These are phyloP conservation scores for Podospora conica DNA, from an alignment of 495 filamentous ascomycete species.

Conservation along the genomic window DNA sequence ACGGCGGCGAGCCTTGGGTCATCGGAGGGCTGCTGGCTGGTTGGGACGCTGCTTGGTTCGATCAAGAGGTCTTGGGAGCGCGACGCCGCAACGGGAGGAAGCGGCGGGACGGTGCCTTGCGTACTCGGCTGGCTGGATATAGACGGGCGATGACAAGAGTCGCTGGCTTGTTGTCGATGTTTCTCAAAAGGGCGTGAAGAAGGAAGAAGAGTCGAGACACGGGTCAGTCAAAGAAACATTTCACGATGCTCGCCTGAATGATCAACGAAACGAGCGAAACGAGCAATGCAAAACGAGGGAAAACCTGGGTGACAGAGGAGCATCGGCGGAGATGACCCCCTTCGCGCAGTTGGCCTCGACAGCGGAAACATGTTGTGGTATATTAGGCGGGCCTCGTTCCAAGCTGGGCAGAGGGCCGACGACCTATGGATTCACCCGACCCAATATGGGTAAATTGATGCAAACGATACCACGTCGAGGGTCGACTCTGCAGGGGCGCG, in stretches of 20 bases:
- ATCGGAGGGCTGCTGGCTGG: background rate
- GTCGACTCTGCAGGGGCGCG: constrained; percentile 3
- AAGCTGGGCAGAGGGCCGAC: background rate
- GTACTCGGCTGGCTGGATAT: background rate
- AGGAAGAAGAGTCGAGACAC: background rate
- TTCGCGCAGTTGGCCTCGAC: background rate
- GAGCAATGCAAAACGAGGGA: background rate
- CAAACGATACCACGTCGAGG: constrained; percentile 7
- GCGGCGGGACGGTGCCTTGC: background rate
- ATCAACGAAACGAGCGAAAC: constrained; percentile 1
- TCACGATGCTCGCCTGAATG: background rate
- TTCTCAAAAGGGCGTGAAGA: background rate
- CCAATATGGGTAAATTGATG: constrained; percentile 8
- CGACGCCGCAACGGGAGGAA: background rate
- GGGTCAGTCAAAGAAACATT: background rate
- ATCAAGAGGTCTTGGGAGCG: background rate
- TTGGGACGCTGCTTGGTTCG: background rate
- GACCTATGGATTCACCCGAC: constrained; percentile 4
- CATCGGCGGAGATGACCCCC: background rate
- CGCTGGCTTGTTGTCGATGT: background rate
- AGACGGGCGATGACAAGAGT: background rate
- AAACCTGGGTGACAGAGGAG: background rate
- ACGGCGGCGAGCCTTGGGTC: background rate
- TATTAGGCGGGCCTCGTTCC: constrained; percentile 3
- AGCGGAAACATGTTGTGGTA: constrained; percentile 2